These are phyloP conservation scores for Phaeosphaeria sp. DNA, from an alignment of 2,329 filamentous ascomycete genomes.

Conservation along the genomic window DNA sequence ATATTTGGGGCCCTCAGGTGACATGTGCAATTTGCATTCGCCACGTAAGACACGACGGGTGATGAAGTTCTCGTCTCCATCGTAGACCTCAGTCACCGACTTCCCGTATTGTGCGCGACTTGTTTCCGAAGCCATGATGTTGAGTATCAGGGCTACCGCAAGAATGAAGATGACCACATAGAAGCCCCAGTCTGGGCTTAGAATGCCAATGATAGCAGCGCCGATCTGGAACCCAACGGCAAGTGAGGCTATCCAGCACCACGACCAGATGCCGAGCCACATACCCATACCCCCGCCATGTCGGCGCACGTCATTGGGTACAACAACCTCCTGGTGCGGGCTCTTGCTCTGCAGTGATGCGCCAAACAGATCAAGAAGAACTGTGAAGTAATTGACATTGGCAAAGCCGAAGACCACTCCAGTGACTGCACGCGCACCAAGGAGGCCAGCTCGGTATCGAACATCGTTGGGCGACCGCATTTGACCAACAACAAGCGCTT, in stretches of 20 bases:
- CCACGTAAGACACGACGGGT: conserved; percentile 68
- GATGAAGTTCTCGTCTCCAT: conserved; percentile 54
- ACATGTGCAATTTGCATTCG: conserved; percentile 78
- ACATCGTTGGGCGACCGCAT: conserved; percentile 63
- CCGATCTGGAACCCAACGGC: conserved; percentile 75
- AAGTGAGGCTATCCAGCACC: conserved; percentile 76
- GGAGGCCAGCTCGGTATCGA: conserved; percentile 65
- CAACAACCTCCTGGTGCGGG: conserved; percentile 75
- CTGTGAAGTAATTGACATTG: conserved; percentile 77
- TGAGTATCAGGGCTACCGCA: conserved; percentile 69
- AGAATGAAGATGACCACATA: conserved; percentile 74
- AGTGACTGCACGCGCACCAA: conserved; percentile 69
- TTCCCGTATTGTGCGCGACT: conserved; percentile 71
- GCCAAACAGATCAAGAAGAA: conserved; percentile 76
- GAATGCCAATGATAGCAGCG: conserved; percentile 68
- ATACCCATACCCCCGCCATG: conserved; percentile 80
- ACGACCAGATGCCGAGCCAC: conserved; percentile 71
- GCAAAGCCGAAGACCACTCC: conserved; percentile 75
- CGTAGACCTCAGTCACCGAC: conserved; percentile 67
- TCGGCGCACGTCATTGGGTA: conserved; percentile 71
- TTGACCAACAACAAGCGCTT: conserved; percentile 69
- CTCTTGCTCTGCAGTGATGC: conserved; percentile 74
- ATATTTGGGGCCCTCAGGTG: conserved; percentile 73
- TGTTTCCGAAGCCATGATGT: conserved; percentile 75
- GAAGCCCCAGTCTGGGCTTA: conserved; percentile 75